Evolutionary conservation across 257 asterid species (phyloP).

Genomic region (Petrea volubilis): DNA sequence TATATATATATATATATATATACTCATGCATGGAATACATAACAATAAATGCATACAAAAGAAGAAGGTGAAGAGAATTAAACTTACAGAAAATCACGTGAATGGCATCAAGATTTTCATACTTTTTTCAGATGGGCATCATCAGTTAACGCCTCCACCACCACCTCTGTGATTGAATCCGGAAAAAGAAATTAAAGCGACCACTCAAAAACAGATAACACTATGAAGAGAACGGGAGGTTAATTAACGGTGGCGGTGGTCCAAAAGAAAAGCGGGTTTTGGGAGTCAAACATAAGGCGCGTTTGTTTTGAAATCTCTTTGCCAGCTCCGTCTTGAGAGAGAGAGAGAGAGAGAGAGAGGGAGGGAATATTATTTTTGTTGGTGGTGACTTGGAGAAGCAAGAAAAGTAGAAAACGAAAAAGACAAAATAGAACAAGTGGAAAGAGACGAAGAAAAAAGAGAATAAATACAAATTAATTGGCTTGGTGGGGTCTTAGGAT

Average conservation of each 20-base stretch:
- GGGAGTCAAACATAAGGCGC: slow-evolving; percentile 18
- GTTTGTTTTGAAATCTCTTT: slow-evolving; percentile 4
- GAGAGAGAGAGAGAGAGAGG: neutral
- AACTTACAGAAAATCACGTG: slow-evolving; percentile 50
- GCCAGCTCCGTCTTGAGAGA: slow-evolving; percentile 30
- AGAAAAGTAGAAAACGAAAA: slow-evolving; percentile 23
- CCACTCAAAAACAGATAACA: neutral
- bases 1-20: neutral
- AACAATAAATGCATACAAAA: slow-evolving; percentile 30
- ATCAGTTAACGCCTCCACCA: slow-evolving; percentile 19
- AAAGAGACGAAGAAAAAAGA: slow-evolving; percentile 12
- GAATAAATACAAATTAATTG: too few species aligned
- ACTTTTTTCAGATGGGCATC: too few species aligned
- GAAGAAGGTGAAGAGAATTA: slow-evolving; percentile 22
- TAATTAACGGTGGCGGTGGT: slow-evolving; percentile 17
- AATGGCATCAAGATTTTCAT: slow-evolving; percentile 26
- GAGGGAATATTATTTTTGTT: slow-evolving; percentile 26
- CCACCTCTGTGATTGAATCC: slow-evolving; percentile 39
- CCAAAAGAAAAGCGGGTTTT: slow-evolving; percentile 25
- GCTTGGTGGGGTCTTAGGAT: slow-evolving; percentile 29
- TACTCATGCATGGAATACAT: neutral
- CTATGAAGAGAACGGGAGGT: neutral
- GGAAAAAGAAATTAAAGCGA: slow-evolving; percentile 20
- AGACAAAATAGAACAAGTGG: slow-evolving; percentile 45
- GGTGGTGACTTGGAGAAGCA: slow-evolving; percentile 43